Evolutionary conservation across 73 alveolate genomes (phyloP).

Genomic region (Stentor coeruleus): DNA sequence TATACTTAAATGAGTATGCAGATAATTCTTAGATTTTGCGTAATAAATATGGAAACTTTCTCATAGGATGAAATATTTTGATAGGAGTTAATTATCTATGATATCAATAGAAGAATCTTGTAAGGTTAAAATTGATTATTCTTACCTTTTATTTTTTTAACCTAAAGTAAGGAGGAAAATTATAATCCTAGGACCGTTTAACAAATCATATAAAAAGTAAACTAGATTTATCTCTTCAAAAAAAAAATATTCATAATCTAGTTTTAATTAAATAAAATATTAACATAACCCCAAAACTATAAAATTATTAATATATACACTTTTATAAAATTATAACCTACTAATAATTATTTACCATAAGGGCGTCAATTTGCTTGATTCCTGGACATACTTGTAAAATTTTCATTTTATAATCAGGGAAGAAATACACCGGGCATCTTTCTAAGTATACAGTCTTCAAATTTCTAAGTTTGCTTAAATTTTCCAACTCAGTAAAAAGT

Average conservation of each 20-base stretch:
- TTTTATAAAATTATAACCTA: neutral
- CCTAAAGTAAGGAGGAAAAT: constrained; percentile 52
- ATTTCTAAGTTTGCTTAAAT: constrained; percentile 47
- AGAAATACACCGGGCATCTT: constrained; percentile 21
- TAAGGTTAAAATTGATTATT: constrained; percentile 44
- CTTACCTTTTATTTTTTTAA: constrained; percentile 58
- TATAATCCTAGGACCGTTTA: constrained; percentile 70
- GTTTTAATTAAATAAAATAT: too few relatives aligned
- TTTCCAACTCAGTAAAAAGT: constrained; percentile 59
- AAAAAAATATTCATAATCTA: too few relatives aligned
- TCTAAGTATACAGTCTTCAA: constrained; percentile 72
- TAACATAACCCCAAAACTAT: too few relatives aligned
- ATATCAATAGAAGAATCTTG: neutral
- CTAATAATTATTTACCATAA: neutral
- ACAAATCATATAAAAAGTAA: constrained; percentile 54
- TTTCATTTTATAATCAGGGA: neutral
- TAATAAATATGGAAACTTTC: neutral
- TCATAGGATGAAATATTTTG: neutral
- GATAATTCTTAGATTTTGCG: too few relatives aligned
- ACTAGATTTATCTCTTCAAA: constrained; percentile 39
- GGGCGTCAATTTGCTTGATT: neutral
- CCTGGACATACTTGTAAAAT: constrained; percentile 9
- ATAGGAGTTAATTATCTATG: neutral
- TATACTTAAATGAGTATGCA: too few relatives aligned
- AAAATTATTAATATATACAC: too few relatives aligned